Evolutionary conservation across 805 yeast genomes (phyloP).

Genomic region (Saturnispora quitensis): DNA sequence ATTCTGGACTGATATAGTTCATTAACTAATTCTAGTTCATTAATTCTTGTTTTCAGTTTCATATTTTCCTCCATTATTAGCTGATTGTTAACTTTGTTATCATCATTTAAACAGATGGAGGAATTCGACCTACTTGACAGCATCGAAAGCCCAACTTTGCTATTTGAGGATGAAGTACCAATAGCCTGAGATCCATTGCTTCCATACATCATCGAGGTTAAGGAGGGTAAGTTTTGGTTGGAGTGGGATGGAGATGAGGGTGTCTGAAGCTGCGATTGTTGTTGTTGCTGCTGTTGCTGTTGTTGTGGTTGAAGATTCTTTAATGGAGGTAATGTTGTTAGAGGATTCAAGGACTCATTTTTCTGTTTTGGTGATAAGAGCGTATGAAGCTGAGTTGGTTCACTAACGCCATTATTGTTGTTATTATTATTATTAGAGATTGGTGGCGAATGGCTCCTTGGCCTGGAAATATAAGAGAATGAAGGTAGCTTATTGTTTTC

Average conservation of each 20-base stretch:
- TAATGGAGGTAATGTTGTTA: constrained; percentile 6
- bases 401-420: not conserved
- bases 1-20: constrained; percentile 80
- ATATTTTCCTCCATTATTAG: constrained; percentile 12
- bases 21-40: constrained; percentile 84
- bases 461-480: constrained; percentile 15
- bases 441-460: constrained; percentile 4
- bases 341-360: constrained; percentile 1
- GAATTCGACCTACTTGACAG: not conserved
- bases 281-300: constrained; percentile 12
- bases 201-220: constrained; percentile 5
- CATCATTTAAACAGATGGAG: not conserved
- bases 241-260: not conserved
- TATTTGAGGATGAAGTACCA: not conserved
- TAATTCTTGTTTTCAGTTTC: constrained; percentile 61
- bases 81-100: not conserved
- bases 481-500: constrained; percentile 18
- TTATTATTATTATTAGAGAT: not conserved
- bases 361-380: constrained; percentile 9
- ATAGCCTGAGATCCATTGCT: not conserved
- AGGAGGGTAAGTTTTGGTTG: constrained; percentile 8
- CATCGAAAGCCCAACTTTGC: not conserved
- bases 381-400: constrained; percentile 12
- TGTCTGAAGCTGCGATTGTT: constrained; percentile 11
- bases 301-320: constrained; percentile 6